Evolutionary conservation across 2,329 filamentous ascomycete species (phyloP).

Genomic region (Alternaria conjuncta): DNA sequence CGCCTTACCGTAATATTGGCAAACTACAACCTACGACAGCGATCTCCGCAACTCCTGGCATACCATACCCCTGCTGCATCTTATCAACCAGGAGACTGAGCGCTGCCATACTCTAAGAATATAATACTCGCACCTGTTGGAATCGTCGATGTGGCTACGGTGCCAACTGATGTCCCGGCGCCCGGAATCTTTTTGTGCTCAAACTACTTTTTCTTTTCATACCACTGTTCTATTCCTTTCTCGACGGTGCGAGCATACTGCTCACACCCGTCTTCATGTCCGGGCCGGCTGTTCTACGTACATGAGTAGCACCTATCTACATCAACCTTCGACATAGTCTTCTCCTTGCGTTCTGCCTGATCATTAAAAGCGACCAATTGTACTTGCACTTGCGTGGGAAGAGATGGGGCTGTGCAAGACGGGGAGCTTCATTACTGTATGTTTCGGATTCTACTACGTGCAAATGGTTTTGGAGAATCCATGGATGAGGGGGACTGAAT

Average conservation of each 20-base stretch:
- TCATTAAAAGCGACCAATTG: conserved; percentile 26
- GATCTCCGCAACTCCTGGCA: conserved; percentile 29
- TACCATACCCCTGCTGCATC: conserved; percentile 38
- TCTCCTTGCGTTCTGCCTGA: conserved; percentile 20
- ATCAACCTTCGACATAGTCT: conserved; percentile 17
- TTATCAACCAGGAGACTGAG: conserved; percentile 27
- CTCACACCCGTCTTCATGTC: conserved; percentile 14
- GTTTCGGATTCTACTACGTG: conserved; percentile 22
- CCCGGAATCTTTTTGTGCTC: conserved; percentile 38
- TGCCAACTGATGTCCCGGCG: conserved; percentile 40
- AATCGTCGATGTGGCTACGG: conserved; percentile 31
- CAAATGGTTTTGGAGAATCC: conserved; percentile 9
- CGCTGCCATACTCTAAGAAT: conserved; percentile 27
- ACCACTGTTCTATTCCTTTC: conserved; percentile 40
- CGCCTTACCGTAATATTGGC: conserved; percentile 35
- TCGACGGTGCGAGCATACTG: conserved; percentile 24
- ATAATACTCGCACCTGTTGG: conserved; percentile 44
- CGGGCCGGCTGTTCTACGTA: conserved; percentile 39
- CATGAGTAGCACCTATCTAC: conserved; percentile 26
- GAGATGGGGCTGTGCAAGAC: conserved; percentile 13
- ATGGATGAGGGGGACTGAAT: neutral
- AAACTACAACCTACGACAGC: conserved; percentile 34
- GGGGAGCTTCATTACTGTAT: conserved; percentile 20
- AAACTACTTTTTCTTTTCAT: conserved; percentile 38
- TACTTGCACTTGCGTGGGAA: conserved; percentile 11